phyloP scores from a whole-genome alignment of 345 rosid species.

The Eucalyptus grandis region DNA sequence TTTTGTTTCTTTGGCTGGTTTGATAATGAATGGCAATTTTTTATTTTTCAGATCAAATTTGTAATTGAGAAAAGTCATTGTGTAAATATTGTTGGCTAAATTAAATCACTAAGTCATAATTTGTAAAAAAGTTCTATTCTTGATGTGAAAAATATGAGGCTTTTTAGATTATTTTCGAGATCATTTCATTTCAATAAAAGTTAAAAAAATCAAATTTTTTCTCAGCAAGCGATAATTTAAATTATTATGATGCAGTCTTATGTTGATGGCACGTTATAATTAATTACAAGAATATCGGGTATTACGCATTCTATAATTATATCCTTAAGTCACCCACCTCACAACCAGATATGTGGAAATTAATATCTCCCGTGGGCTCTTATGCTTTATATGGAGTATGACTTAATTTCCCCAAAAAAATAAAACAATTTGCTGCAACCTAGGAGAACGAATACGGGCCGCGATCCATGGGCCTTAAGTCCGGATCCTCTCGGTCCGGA shows the following conservation, averaged over 20 bases:
- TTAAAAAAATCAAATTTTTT: no score
- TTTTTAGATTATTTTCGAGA: neutral
- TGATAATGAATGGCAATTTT: neutral
- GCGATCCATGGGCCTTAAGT: neutral
- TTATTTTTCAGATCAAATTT: neutral
- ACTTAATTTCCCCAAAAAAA: neutral
- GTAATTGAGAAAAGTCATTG: neutral
- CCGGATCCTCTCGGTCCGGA: neutral
- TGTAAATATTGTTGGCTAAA: neutral
- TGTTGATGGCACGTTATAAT: neutral
- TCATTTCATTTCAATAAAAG: neutral
- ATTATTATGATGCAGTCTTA: no score
- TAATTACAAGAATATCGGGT: neutral
- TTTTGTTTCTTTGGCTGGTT: neutral
- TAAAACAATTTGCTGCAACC: neutral
- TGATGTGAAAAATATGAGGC: no score
- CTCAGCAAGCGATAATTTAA: no score
- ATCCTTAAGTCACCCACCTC: neutral
- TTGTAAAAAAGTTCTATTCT: no score
- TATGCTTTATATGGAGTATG: neutral
- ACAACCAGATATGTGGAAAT: neutral
- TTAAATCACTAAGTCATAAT: no score
- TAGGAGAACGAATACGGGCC: neutral
- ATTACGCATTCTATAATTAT: neutral
- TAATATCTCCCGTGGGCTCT: neutral